A percentile compares a stretch with the other conserved stretches of the same genome.
phyloP scores from a whole-genome alignment of 2,329 filamentous ascomycete genomes.

The Arthrobotrys megalospora region DNA sequence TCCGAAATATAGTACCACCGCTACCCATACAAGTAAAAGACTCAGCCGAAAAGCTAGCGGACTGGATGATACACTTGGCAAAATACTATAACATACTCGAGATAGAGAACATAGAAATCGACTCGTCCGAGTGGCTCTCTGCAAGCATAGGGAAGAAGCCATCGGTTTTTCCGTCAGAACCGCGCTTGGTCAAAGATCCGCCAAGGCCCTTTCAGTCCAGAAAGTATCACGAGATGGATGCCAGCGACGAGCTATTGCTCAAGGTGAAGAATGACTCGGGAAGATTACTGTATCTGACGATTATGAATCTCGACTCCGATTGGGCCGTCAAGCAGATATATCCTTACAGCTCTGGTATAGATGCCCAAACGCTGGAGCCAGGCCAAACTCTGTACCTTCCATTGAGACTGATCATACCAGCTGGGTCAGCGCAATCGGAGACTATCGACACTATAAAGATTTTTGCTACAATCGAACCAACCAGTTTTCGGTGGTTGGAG shows the following conservation, averaged over 20 bases:
- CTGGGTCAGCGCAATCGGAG: background rate
- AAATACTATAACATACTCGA: slow-evolving; percentile 24
- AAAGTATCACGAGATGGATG: background rate
- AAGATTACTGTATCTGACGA: background rate
- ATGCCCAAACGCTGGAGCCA: background rate
- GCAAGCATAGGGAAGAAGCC: background rate
- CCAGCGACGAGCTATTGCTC: background rate
- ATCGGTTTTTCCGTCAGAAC: background rate
- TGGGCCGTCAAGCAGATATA: slow-evolving; percentile 15
- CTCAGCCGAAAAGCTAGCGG: background rate
- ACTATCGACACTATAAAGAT: slow-evolving; percentile 16
- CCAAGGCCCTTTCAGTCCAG: background rate
- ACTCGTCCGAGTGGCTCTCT: slow-evolving; percentile 3
- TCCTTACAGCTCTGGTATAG: background rate
- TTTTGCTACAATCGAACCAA: slow-evolving; percentile 13
- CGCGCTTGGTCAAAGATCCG: too few species aligned
- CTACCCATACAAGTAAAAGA: background rate
- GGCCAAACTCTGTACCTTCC: slow-evolving; percentile 3
- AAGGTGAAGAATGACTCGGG: background rate
- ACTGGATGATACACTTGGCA: slow-evolving; percentile 7
- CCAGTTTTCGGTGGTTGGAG: slow-evolving; percentile 24
- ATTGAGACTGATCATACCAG: background rate
- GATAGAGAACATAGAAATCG: background rate
- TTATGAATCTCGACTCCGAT: slow-evolving; percentile 3
- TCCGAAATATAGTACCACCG: slow-evolving; percentile 1